These are phyloP conservation scores for Colletotrichum sp. DNA, from an alignment of 2,329 filamentous ascomycete species.

Conservation along the genomic window DNA sequence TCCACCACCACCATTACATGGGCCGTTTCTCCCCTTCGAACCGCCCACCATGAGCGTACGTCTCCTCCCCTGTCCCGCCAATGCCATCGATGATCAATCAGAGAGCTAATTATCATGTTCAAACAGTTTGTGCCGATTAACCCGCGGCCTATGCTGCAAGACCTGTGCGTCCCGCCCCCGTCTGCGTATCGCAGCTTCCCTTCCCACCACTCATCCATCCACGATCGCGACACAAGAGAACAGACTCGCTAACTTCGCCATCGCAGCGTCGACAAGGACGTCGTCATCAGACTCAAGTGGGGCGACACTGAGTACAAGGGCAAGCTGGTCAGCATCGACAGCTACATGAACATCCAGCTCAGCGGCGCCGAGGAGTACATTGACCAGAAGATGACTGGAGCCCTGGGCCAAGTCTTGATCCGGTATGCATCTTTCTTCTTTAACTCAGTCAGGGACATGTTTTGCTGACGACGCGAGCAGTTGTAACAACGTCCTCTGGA, in stretches of 20 bases:
- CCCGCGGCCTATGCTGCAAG: slow-evolving; percentile 94
- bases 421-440: slow-evolving; percentile 56
- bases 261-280: slow-evolving; percentile 81
- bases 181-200: not conserved
- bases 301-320: slow-evolving; percentile 98
- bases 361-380: slow-evolving; percentile 91
- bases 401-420: slow-evolving; percentile 90
- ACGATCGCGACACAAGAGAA: not conserved
- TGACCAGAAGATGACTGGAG: slow-evolving; percentile 82
- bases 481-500: slow-evolving; percentile 98
- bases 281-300: slow-evolving; percentile 96
- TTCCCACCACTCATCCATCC: not conserved
- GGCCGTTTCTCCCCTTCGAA: slow-evolving; percentile 20
- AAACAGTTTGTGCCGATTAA: slow-evolving; percentile 87
- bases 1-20: slow-evolving; percentile 14
- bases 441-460: not conserved
- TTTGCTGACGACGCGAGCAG: slow-evolving; percentile 42
- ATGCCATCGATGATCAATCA: not conserved
- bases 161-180: slow-evolving; percentile 66
- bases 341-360: slow-evolving; percentile 99
- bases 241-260: not conserved
- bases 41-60: slow-evolving; percentile 40
- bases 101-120: not conserved
- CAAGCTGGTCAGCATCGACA: slow-evolving; percentile 88
- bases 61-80: not conserved